Percentiles rank a stretch among this genome's conserved stretches.
Evolutionary conservation across 2,329 filamentous ascomycete species (phyloP).

Genomic region (Aspergillus pseudoglaucus): DNA sequence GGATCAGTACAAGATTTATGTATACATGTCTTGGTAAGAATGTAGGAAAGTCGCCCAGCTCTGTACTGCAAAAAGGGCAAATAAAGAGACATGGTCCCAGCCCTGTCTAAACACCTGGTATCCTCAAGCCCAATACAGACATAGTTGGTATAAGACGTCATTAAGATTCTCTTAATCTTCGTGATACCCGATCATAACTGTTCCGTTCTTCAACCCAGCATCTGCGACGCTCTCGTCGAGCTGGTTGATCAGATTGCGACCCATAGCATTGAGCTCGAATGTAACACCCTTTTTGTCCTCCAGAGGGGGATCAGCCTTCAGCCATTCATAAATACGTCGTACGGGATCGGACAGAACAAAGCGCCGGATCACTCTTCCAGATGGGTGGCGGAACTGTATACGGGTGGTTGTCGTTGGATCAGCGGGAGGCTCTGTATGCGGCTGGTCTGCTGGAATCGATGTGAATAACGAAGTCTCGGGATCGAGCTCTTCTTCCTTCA

Average conservation of each 20-base stretch:
- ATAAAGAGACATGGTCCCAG: not conserved
- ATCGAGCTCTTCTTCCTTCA: constrained; percentile 29
- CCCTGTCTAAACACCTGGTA: constrained; percentile 5
- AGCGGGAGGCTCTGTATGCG: constrained; percentile 71
- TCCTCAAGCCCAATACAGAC: constrained; percentile 4
- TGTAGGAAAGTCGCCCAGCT: no score
- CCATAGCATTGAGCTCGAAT: constrained; percentile 87
- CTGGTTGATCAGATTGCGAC: constrained; percentile 72
- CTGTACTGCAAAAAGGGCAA: not conserved
- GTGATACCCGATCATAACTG: constrained; percentile 89
- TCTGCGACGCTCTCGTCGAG: constrained; percentile 70
- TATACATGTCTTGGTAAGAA: no score
- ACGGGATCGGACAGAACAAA: constrained; percentile 74
- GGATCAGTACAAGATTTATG: not conserved
- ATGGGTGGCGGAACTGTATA: constrained; percentile 86
- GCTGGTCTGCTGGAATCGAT: constrained; percentile 62
- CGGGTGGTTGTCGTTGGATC: constrained; percentile 69
- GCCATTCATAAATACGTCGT: constrained; percentile 85
- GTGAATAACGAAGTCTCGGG: constrained; percentile 50
- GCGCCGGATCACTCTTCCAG: constrained; percentile 77
- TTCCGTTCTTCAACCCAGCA: constrained; percentile 83
- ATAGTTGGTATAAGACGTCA: not conserved
- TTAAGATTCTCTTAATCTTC: constrained; percentile 42
- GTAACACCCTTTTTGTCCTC: constrained; percentile 69
- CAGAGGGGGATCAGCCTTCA: constrained; percentile 73